These are phyloP conservation scores for Escallonia herrerae DNA, from an alignment of 129 eudicot species.

Conservation along the genomic window DNA sequence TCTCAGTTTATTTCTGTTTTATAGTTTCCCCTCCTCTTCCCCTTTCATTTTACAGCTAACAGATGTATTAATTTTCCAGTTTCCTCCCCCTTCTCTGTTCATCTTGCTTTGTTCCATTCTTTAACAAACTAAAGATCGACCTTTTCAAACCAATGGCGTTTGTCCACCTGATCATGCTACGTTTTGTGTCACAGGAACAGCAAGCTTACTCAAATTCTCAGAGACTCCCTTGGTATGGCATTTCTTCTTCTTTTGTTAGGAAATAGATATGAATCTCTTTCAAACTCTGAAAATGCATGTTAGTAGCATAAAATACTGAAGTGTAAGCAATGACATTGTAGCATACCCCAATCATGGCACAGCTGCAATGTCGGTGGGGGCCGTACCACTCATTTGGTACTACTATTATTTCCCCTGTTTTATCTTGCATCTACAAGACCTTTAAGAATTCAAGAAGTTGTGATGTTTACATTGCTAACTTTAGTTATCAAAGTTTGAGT, in stretches of 20 bases:
- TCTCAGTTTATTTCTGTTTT: no score
- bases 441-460: neutral
- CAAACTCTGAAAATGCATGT: no score
- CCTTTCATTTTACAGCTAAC: no score
- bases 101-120: no score
- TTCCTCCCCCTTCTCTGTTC: neutral
- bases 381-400: no score
- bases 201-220: slow-evolving; percentile 78
- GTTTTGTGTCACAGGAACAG: slow-evolving; percentile 51
- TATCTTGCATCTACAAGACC: neutral
- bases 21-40: no score
- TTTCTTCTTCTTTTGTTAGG: slow-evolving; percentile 2
- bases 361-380: no score
- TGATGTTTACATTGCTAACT: neutral
- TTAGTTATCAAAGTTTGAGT: neutral
- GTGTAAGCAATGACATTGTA: no score
- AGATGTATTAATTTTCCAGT: neutral
- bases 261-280: neutral
- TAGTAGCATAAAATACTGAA: no score
- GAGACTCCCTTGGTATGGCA: slow-evolving; percentile 63
- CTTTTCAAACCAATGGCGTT: neutral
- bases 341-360: no score
- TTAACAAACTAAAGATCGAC: no score
- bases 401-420: no score
- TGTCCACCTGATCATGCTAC: slow-evolving; percentile 6